phyloP scores from a whole-genome alignment of 805 yeast genomes.

The Danielozyma ontarioensis region DNA sequence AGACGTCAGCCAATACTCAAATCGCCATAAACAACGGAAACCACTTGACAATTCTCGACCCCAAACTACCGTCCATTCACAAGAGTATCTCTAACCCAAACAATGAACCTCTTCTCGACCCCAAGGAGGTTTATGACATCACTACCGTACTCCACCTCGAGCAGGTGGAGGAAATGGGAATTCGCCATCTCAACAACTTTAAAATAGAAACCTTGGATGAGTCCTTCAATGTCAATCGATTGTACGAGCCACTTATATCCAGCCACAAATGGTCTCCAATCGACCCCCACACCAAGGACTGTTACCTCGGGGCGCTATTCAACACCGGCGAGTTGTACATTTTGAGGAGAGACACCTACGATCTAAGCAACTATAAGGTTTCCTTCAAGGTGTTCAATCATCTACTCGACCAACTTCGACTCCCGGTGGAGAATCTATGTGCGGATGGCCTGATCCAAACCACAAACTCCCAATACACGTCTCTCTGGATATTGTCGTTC shows the following conservation, averaged over 20 bases:
- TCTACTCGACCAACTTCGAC: slow-evolving; percentile 16
- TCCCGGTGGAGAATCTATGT: slow-evolving; percentile 11
- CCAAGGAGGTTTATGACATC: slow-evolving; percentile 21
- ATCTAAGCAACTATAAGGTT: slow-evolving; percentile 18
- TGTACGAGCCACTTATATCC: slow-evolving; percentile 24
- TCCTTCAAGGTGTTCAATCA: slow-evolving; percentile 22
- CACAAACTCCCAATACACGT: slow-evolving; percentile 13
- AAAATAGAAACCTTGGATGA: slow-evolving; percentile 21
- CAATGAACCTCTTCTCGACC: slow-evolving; percentile 13
- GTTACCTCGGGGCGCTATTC: slow-evolving; percentile 28
- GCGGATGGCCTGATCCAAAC: slow-evolving; percentile 16
- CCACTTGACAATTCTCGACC: slow-evolving; percentile 32
- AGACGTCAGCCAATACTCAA: slow-evolving; percentile 31
- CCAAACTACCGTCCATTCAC: slow-evolving; percentile 30
- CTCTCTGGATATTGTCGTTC: slow-evolving; percentile 24
- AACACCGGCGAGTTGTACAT: slow-evolving; percentile 35
- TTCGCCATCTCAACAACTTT: slow-evolving; percentile 23
- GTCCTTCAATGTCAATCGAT: slow-evolving; percentile 19
- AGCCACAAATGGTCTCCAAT: slow-evolving; percentile 31
- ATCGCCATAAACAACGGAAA: slow-evolving; percentile 30
- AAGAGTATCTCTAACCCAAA: slow-evolving; percentile 17
- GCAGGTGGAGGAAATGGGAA: slow-evolving; percentile 19
- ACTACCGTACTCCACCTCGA: slow-evolving; percentile 23
- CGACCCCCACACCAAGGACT: slow-evolving; percentile 17
- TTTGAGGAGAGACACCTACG: slow-evolving; percentile 21